Base-by-base conservation (phyloP, 2,329 filamentous ascomycete genomes). In the Stachybotrys chartarum region DNA sequence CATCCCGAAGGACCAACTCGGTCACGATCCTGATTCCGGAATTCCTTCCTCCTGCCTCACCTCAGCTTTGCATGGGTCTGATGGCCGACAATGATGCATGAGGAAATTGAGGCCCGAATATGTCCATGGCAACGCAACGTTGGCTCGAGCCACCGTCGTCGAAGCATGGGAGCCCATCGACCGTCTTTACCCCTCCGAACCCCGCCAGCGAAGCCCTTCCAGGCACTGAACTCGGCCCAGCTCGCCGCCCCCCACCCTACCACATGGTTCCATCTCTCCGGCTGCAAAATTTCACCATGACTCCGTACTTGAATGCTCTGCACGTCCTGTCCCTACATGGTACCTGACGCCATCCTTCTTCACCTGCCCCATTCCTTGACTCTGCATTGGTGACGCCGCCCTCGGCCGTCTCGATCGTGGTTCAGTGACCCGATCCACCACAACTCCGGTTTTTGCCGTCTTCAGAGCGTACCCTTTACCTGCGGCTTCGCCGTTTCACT, bases 391-490 rank as follows among this genome's bases (percentile, higher is more conserved):
- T 42, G 35, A 42, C 35, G 35, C 35, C 35, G 35, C 35, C 14
- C 35, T 42, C 35, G 35, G 35, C 35, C 14, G 10, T 42, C 35
- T 14, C 35, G 10, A 42, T 42, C 35, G 35, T 14, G 14, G 35
- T 14, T 42, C 35, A 42, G 35, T 14, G 14, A 42, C 35, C 35
- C 35, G 35, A 14, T 42, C 35, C 35, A 42, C 35, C 14, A 42
- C 35, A 42, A 14, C 35, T 42, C 65, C 65, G 64, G 57, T 65
- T 68, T 66, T 66, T 62, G 64, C 67, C 64, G 65, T 67, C 60
- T 63, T 66, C 35, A 42, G 35, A 14, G 35, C 35, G 7, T 39
- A 39, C 35, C 12, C 35, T 39, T 7, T 12, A 7, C 7, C 35
- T 39, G 35, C 12, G n/a, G n/a, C n/a, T n/a, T n/a, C n/a, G n/a